Evolutionary conservation across 2,329 filamentous ascomycete genomes (phyloP).

Genomic region (Ceratocystiopsis minuta): DNA sequence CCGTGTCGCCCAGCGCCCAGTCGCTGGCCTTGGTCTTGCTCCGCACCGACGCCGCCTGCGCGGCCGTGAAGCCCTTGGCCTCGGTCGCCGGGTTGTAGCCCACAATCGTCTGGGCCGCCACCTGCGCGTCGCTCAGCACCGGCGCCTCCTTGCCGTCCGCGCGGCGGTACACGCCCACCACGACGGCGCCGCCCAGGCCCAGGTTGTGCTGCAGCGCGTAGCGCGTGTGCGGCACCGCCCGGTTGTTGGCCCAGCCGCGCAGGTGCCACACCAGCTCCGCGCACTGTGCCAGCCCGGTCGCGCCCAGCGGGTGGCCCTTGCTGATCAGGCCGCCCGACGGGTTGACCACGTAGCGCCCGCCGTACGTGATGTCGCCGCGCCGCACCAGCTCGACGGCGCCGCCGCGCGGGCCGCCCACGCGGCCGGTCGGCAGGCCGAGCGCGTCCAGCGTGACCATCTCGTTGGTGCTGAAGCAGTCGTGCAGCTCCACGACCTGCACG

Average conservation of each 20-base stretch:
- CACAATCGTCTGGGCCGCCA: conserved; percentile 48
- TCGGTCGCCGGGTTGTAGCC: conserved; percentile 87
- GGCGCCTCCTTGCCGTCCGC: conserved; percentile 54
- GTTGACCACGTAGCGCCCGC: conserved; percentile 69
- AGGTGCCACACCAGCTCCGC: conserved; percentile 92
- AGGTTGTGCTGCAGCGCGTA: conserved; percentile 82
- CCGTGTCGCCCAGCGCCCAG: conserved; percentile 63
- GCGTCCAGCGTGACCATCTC: conserved; percentile 85
- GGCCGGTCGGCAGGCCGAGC: conserved; percentile 56
- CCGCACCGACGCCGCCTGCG: conserved; percentile 53
- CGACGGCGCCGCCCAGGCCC: conserved; percentile 75
- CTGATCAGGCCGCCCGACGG: conserved; percentile 88
- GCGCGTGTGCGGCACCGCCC: conserved; percentile 47
- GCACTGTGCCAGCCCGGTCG: conserved; percentile 88
- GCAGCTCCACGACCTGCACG: conserved; percentile 73
- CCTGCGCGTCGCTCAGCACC: conserved; percentile 39
- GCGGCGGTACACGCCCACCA: conserved; percentile 76
- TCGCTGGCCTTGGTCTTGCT: conserved; percentile 46
- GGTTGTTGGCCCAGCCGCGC: conserved; percentile 89
- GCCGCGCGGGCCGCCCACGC: conserved; percentile 66
- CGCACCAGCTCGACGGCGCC: conserved; percentile 87
- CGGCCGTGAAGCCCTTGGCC: conserved; percentile 72
- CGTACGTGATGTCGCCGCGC: conserved; percentile 78
- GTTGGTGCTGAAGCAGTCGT: conserved; percentile 94
- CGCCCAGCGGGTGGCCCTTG: conserved; percentile 88